These are phyloP conservation scores for Phytopythium boreale DNA, from an alignment of 352 stramenopile genomes.

Conservation along the genomic window DNA sequence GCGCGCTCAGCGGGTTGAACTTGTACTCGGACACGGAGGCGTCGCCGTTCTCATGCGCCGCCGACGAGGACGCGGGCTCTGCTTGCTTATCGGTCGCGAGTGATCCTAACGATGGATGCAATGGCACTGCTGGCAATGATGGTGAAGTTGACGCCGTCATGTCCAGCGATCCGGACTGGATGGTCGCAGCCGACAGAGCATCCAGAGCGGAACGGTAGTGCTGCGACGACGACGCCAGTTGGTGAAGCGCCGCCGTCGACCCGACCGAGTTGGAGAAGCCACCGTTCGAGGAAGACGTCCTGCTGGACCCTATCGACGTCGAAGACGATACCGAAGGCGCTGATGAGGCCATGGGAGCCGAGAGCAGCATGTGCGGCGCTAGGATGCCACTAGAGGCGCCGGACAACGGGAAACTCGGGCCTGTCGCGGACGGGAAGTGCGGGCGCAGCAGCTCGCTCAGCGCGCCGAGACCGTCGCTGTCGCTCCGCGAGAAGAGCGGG, in stretches of 20 bases:
- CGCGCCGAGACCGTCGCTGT: slow-evolving; percentile 44
- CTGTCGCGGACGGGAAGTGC: slow-evolving; percentile 31
- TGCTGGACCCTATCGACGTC: neutral
- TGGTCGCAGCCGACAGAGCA: slow-evolving; percentile 12
- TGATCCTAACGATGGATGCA: neutral
- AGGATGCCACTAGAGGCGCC: neutral
- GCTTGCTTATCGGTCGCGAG: neutral
- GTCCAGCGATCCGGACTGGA: slow-evolving; percentile 15
- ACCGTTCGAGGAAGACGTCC: neutral
- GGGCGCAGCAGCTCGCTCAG: slow-evolving; percentile 49
- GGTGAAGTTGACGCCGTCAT: slow-evolving; percentile 1
- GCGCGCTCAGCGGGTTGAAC: slow-evolving; percentile 58
- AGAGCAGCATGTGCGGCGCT: neutral
- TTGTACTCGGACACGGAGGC: slow-evolving; percentile 17
- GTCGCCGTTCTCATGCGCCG: neutral
- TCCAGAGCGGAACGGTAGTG: slow-evolving; percentile 35
- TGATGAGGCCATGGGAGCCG: slow-evolving; percentile 11
- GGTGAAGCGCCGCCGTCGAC: slow-evolving; percentile 35
- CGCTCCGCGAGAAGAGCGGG: slow-evolving; percentile 51
- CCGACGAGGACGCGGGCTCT: neutral
- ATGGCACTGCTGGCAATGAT: slow-evolving; percentile 1
- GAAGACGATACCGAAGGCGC: neutral
- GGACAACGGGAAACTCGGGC: slow-evolving; percentile 20
- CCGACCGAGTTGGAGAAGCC: neutral
- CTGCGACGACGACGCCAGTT: slow-evolving; percentile 53